Base-by-base conservation (phyloP, 1,284 basidiomycete species). In the Jaminaea rosea region DNA sequence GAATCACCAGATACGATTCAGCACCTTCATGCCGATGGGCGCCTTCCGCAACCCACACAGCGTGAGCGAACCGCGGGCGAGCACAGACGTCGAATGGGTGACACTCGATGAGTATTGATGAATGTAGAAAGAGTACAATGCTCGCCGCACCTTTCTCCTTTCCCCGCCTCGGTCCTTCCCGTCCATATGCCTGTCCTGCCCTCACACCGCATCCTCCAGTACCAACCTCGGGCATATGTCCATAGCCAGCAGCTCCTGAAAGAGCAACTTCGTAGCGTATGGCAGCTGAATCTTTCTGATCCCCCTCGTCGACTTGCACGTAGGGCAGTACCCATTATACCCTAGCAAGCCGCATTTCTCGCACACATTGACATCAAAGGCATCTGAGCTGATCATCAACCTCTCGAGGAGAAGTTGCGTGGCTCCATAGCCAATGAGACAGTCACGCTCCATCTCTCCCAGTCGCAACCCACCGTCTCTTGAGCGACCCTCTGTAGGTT, bases 391-490 rank as follows among this genome's bases (percentile, higher is more conserved):
- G 57, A 98, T 90, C 93, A 98, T 98, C 15, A 98, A 80, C 19
- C 94, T 85, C 76, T 97, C 94, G 7, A 98, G 82, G 19, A 98
- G 78, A 41, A 99, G 80, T 71, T 98, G 93, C 1, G 92, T 94
- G 1, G 94, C 94, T 1, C 69, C 69, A 48, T 68, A 70, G n/a
- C 63, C 60, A 52, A 76, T 75, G 13, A 75, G 55, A 58, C 68
- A 98, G 76, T 98, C 94, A 47, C 94, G 85, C 73, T 98, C 94
- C 94, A 99, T 98, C 78, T 99, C 94, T 53, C 94, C 94, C 15
- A 99, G 80, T 53, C 94, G 88, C 59, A 99, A 78, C 59, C 94
- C 94, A 69, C 94, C 94, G 76, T 98, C 94, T 55, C 94, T 84
- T 44, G 90, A 94, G 52, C 94, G 84, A 77, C 94, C 94, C 77